Conservation (phyloP, 306 rosid genomes). For the Rosa multiflora region DNA sequence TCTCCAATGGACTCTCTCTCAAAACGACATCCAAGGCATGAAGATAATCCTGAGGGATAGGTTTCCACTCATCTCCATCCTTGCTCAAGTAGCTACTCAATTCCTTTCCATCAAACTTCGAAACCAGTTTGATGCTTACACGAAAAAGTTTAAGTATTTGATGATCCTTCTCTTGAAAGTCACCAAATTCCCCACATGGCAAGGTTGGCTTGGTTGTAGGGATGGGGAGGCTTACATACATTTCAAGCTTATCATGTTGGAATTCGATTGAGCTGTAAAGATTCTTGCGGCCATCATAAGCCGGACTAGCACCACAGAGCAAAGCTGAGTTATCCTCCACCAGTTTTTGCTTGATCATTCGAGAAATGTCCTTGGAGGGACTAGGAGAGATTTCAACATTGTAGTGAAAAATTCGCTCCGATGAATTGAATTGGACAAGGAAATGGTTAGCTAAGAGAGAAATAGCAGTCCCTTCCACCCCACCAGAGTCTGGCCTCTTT, state of each 20-base stretch:
- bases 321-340: constrained; percentile 54
- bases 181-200: constrained; percentile 42
- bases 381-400: constrained; percentile 89
- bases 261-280: constrained; percentile 88
- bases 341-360: constrained; percentile 77
- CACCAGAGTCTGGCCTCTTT: constrained; percentile 91
- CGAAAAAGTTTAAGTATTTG: constrained; percentile 65
- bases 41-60: constrained; percentile 94
- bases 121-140: constrained; percentile 71
- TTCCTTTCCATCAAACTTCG: constrained; percentile 75
- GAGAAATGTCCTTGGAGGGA: constrained; percentile 82
- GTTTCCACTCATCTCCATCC: constrained; percentile 81
- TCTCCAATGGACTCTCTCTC: constrained; percentile 84
- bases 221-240: constrained; percentile 73
- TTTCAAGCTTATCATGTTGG: constrained; percentile 77
- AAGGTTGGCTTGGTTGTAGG: constrained; percentile 40
- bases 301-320: constrained; percentile 78
- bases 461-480: constrained; percentile 79
- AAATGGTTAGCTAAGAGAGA: constrained; percentile 93
- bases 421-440: constrained; percentile 71
- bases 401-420: constrained; percentile 76
- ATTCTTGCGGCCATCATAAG: constrained; percentile 90
- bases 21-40: constrained; percentile 95
- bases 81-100: constrained; percentile 67
- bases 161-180: constrained; percentile 41